Evolutionary conservation across 2,329 filamentous ascomycete species (phyloP).

Genomic region (Chrysoporthe puriensis): DNA sequence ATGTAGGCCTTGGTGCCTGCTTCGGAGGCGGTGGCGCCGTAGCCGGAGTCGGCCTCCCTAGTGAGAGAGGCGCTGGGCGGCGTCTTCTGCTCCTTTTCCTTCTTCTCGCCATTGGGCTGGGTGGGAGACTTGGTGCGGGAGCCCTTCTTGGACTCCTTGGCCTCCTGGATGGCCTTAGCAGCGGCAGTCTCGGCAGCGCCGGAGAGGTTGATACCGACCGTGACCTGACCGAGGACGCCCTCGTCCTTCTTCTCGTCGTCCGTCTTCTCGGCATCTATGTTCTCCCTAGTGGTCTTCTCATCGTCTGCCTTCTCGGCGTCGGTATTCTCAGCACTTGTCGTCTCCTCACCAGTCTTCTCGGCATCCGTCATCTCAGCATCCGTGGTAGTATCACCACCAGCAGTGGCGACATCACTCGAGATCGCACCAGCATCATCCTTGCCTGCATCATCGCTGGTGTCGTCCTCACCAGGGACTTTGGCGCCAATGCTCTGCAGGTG

Average conservation of each 20-base stretch:
- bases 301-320: constrained; percentile 16
- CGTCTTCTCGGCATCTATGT: neutral
- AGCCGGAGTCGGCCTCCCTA: constrained; percentile 31
- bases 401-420: constrained; percentile 18
- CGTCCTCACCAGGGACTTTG: constrained; percentile 5
- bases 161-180: neutral
- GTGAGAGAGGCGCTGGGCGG: constrained; percentile 23
- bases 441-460: neutral
- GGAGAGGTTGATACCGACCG: neutral
- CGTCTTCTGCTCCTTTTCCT: constrained; percentile 6
- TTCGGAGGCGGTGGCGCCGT: constrained; percentile 32
- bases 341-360: constrained; percentile 15
- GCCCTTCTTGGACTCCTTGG: constrained; percentile 9
- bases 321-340: constrained; percentile 1
- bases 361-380: constrained; percentile 10
- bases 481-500: constrained; percentile 11
- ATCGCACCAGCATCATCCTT: constrained; percentile 1
- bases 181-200: neutral
- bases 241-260: constrained; percentile 21
- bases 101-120: constrained; percentile 22
- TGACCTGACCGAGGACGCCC: neutral
- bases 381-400: constrained; percentile 14
- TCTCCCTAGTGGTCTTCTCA: constrained; percentile 3
- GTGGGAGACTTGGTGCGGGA: constrained; percentile 1
- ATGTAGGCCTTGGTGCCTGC: constrained; percentile 20